Evolutionary conservation across 2,329 filamentous ascomycete species (phyloP).

Genomic region (Lachnellula cervina): DNA sequence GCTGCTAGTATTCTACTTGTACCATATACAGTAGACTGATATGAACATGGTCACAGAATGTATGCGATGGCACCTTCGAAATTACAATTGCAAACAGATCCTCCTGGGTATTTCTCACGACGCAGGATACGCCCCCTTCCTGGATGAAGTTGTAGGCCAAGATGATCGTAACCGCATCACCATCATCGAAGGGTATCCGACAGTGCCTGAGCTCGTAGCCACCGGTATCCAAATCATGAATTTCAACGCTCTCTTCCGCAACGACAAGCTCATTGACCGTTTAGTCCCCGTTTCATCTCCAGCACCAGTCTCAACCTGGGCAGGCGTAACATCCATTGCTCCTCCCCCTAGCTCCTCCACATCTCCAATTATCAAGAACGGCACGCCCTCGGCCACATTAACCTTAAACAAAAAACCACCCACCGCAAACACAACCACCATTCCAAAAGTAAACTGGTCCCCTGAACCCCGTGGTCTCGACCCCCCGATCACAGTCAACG

Average conservation of each 20-base stretch:
- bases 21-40: too few species aligned
- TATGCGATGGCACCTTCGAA: constrained; percentile 53
- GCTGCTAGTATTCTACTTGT: too few species aligned
- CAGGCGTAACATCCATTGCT: constrained; percentile 28
- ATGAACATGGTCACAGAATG: constrained; percentile 18
- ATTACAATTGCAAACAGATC: constrained; percentile 57
- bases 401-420: constrained; percentile 10
- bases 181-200: constrained; percentile 50
- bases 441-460: constrained; percentile 39
- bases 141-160: constrained; percentile 47
- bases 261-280: constrained; percentile 45
- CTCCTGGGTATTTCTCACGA: constrained; percentile 59
- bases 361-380: constrained; percentile 19
- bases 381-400: not conserved
- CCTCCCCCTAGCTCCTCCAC: constrained; percentile 13
- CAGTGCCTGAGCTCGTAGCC: constrained; percentile 44
- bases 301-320: constrained; percentile 25
- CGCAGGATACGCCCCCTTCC: constrained; percentile 53
- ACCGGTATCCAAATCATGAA: constrained; percentile 44
- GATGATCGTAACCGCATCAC: constrained; percentile 45
- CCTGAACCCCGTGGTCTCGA: constrained; percentile 53
- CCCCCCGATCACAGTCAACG: constrained; percentile 43
- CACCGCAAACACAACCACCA: constrained; percentile 1
- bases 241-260: constrained; percentile 49
- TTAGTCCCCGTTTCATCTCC: constrained; percentile 26